Evolutionary conservation across 2,329 filamentous ascomycete genomes (phyloP).

Genomic region (Parastagonospora nodorum): DNA sequence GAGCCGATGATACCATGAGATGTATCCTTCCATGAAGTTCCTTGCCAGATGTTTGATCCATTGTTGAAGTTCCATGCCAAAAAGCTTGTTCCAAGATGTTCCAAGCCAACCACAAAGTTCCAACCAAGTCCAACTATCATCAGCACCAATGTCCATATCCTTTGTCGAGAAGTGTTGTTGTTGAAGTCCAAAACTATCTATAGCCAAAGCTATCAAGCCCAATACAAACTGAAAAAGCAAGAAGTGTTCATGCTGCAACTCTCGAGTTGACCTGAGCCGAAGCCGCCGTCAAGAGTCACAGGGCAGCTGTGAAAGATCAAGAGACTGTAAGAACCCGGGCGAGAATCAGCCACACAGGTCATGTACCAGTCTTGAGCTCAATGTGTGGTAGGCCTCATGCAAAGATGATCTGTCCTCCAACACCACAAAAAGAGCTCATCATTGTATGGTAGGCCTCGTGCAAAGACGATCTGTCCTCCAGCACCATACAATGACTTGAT

Average conservation of each 20-base stretch:
- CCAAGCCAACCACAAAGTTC: neutral
- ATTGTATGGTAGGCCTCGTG: conserved; percentile 12
- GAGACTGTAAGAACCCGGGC: neutral
- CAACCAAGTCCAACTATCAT: conserved; percentile 1
- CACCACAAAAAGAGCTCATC: conserved; percentile 9
- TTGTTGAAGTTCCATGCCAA: neutral
- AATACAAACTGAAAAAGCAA: conserved; percentile 5
- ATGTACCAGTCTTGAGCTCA: neutral
- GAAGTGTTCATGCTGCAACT: conserved; percentile 9
- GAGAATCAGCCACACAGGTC: neutral
- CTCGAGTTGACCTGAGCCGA: conserved; percentile 12
- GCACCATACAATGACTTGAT: conserved; percentile 10
- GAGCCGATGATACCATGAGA: conserved; percentile 6
- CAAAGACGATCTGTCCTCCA: conserved; percentile 18
- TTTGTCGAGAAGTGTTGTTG: neutral
- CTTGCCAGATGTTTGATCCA: neutral
- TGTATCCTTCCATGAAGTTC: neutral
- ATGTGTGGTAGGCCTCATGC: conserved; percentile 13
- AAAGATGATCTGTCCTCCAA: conserved; percentile 17
- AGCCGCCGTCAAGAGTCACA: conserved; percentile 13
- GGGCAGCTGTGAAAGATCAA: conserved; percentile 1
- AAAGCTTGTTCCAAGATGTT: neutral
- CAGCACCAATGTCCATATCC: conserved; percentile 8
- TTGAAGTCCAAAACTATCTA: neutral
- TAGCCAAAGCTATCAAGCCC: conserved; percentile 3